Percentiles rank a stretch among this genome's conserved stretches.
phyloP scores from a whole-genome alignment of 306 rosid species.

The Psophocarpus tetragonolobus region DNA sequence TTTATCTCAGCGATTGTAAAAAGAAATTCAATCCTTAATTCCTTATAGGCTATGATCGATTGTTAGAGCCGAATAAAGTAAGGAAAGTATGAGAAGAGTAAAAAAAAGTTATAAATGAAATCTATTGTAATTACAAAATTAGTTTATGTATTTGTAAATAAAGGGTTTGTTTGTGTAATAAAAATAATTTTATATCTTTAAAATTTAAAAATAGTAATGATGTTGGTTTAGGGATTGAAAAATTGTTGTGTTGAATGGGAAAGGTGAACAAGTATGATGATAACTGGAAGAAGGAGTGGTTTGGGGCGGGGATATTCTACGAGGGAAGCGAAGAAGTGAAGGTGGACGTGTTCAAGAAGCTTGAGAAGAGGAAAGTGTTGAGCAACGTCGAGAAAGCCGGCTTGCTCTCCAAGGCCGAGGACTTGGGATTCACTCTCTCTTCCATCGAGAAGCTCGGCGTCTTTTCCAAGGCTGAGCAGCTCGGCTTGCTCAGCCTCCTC shows the following conservation, averaged over 20 bases:
- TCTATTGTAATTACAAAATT: too few relatives aligned
- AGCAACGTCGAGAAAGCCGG: slow-evolving; percentile 92
- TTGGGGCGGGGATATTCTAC: slow-evolving; percentile 89
- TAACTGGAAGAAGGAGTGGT: slow-evolving; percentile 87
- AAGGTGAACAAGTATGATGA: slow-evolving; percentile 87
- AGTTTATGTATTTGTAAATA: too few relatives aligned
- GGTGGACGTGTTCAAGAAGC: slow-evolving; percentile 91
- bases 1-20: too few relatives aligned
- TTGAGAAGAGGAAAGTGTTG: slow-evolving; percentile 77
- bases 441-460: slow-evolving; percentile 87
- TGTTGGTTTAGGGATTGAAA: too few relatives aligned
- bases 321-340: slow-evolving; percentile 84
- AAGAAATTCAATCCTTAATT: too few relatives aligned
- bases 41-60: too few relatives aligned
- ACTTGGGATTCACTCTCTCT: slow-evolving; percentile 75
- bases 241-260: not conserved
- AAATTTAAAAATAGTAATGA: too few relatives aligned
- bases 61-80: too few relatives aligned
- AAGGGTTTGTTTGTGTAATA: too few relatives aligned
- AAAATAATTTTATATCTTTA: too few relatives aligned
- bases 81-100: too few relatives aligned
- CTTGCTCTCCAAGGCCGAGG: slow-evolving; percentile 83
- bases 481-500: slow-evolving; percentile 82
- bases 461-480: slow-evolving; percentile 86
- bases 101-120: too few relatives aligned